phyloP scores from a whole-genome alignment of 148 eudicot genomes.

The Cornus controversa region DNA sequence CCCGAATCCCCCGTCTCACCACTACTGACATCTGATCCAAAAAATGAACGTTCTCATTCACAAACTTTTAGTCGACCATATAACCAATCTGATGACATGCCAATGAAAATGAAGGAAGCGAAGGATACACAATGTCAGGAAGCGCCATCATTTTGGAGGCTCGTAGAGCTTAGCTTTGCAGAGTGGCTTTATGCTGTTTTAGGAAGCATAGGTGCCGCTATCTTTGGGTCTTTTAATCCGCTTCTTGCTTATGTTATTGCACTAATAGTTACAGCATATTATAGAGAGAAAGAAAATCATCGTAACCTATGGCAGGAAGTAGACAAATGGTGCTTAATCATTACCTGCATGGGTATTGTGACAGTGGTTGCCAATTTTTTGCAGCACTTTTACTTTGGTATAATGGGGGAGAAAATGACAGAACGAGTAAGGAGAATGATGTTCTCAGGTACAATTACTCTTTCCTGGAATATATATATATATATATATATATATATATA shows the following conservation, averaged over 20 bases:
- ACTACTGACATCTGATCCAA: conserved; percentile 93
- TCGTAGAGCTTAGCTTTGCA: conserved; percentile 92
- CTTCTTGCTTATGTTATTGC: conserved; percentile 96
- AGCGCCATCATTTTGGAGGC: conserved; percentile 92
- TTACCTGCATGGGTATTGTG: conserved; percentile 91
- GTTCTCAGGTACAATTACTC: conserved; percentile 74
- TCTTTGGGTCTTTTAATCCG: conserved; percentile 96
- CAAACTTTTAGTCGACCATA: conserved; percentile 93
- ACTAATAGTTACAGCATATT: conserved; percentile 75
- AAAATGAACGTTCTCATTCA: conserved; percentile 94
- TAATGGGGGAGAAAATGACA: conserved; percentile 99
- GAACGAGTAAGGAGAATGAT: conserved; percentile 98
- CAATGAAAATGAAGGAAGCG: conserved; percentile 35
- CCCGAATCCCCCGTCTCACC: conserved; percentile 99
- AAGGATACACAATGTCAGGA: conserved; percentile 39
- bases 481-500: not conserved
- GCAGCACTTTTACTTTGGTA: conserved; percentile 97
- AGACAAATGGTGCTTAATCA: conserved; percentile 95
- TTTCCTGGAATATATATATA: not conserved
- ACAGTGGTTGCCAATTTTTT: conserved; percentile 96
- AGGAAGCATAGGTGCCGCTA: conserved; percentile 96
- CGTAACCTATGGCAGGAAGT: conserved; percentile 64
- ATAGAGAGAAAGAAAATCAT: conserved; percentile 36
- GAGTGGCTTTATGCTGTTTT: conserved; percentile 99
- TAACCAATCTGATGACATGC: conserved; percentile 53